Evolutionary conservation across 176 grass and related monocot genomes (phyloP).

Genomic region (Pharus latifolius): DNA sequence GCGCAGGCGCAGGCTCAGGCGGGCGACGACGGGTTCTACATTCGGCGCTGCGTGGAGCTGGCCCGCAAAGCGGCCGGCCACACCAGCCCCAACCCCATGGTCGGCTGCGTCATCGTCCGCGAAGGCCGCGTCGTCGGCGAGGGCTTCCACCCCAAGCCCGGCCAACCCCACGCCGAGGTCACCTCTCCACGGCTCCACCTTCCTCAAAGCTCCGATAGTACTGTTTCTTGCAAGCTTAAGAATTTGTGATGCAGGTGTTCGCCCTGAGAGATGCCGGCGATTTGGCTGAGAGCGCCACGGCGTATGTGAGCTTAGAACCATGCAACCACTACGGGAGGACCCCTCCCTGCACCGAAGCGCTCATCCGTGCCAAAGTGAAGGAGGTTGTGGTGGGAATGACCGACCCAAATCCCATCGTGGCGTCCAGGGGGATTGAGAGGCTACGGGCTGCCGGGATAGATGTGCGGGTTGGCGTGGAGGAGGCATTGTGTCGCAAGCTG

Average conservation of each 20-base stretch:
- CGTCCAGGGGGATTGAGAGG: conserved; percentile 83
- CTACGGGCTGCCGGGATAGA: conserved; percentile 56
- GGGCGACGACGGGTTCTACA: conserved; percentile 52
- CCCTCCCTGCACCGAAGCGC: conserved; percentile 75
- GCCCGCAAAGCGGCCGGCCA: conserved; percentile 58
- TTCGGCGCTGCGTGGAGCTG: conserved; percentile 67
- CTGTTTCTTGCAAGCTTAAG: neutral
- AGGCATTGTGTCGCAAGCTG: conserved; percentile 51
- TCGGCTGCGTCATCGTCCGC: conserved; percentile 78
- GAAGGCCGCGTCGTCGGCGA: conserved; percentile 59
- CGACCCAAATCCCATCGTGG: conserved; percentile 88
- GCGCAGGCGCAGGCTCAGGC: neutral
- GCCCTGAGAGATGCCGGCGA: conserved; percentile 74
- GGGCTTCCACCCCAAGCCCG: conserved; percentile 87
- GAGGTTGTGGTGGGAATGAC: conserved; percentile 85
- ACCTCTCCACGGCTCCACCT: neutral
- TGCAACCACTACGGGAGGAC: conserved; percentile 89
- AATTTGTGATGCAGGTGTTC: conserved; percentile 48
- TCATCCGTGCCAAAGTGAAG: conserved; percentile 73
- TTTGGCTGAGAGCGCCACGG: conserved; percentile 60
- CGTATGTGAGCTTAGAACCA: conserved; percentile 84
- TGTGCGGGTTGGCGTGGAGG: conserved; percentile 54
- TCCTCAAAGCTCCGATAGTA: neutral
- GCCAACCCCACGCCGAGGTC: conserved; percentile 87
- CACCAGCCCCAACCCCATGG: conserved; percentile 94